phyloP scores from a whole-genome alignment of 805 yeast species.

The Kodamaea kaohsiungensis region DNA sequence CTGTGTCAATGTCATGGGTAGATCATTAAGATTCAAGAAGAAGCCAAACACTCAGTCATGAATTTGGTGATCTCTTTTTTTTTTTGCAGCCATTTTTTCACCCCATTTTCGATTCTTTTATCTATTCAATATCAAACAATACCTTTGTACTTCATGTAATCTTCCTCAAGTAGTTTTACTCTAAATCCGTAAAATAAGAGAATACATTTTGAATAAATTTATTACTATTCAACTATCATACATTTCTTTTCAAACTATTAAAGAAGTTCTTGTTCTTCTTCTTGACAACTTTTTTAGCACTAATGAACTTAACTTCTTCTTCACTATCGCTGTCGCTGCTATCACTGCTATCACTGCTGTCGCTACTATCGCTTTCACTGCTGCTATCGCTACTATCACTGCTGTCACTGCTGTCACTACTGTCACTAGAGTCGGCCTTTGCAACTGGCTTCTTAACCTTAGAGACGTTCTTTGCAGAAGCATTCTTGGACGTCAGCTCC shows the following conservation, averaged over 20 bases:
- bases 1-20: conserved; percentile 37
- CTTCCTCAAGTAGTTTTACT: too few species aligned
- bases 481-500: conserved; percentile 33
- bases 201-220: not conserved
- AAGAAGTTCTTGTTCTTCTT: conserved; percentile 21
- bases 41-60: not conserved
- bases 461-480: not conserved
- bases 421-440: conserved; percentile 6
- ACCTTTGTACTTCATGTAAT: not conserved
- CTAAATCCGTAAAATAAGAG: too few species aligned
- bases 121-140: not conserved
- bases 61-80: not conserved
- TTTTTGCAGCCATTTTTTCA: not conserved
- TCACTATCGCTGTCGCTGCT: conserved; percentile 11
- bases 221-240: conserved; percentile 3
- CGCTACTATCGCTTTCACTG: conserved; percentile 17
- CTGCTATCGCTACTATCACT: conserved; percentile 18
- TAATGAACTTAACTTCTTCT: conserved; percentile 23
- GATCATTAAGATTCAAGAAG: conserved; percentile 18
- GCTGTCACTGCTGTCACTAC: conserved; percentile 16
- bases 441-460: not conserved
- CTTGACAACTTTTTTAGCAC: conserved; percentile 20
- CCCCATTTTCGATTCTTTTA: not conserved
- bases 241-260: conserved; percentile 25
- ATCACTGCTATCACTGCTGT: conserved; percentile 7